phyloP scores from a whole-genome alignment of 1,139 yeast species.

The Lipomyces yarrowii region DNA sequence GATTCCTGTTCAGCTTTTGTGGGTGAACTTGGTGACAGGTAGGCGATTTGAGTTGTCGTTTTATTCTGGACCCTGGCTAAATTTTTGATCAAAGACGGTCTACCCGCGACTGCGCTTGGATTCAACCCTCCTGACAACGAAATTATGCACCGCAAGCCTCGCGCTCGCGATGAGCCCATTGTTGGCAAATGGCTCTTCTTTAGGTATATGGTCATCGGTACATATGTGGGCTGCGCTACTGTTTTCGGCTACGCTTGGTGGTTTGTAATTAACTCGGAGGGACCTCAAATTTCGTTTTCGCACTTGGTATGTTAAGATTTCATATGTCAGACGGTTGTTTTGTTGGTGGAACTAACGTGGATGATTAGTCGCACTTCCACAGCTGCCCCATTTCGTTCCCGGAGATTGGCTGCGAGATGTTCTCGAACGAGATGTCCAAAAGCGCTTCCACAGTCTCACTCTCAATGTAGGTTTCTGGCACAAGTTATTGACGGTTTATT shows the following conservation, averaged over 20 bases:
- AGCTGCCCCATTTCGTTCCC: conserved; percentile 42
- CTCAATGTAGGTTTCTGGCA: conserved; percentile 35
- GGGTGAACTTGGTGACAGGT: conserved; percentile 43
- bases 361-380: conserved; percentile 41
- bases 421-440: conserved; percentile 37
- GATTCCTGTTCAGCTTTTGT: conserved; percentile 43
- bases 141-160: conserved; percentile 42
- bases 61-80: background rate
- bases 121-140: conserved; percentile 43
- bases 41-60: background rate
- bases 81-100: conserved; percentile 37
- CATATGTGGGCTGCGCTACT: conserved; percentile 48
- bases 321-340: background rate
- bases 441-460: conserved; percentile 48
- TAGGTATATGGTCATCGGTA: conserved; percentile 46
- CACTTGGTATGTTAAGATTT: conserved; percentile 34
- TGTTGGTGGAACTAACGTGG: background rate
- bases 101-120: conserved; percentile 46
- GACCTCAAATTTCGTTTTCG: conserved; percentile 44
- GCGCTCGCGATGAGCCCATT: conserved; percentile 44
- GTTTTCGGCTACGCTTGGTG: conserved; percentile 50
- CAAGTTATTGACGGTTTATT: background rate
- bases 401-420: conserved; percentile 44
- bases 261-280: conserved; percentile 42
- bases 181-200: conserved; percentile 46